Conservation (phyloP, 2,329 filamentous ascomycete genomes). For the Aspergillus novoparasiticus region DNA sequence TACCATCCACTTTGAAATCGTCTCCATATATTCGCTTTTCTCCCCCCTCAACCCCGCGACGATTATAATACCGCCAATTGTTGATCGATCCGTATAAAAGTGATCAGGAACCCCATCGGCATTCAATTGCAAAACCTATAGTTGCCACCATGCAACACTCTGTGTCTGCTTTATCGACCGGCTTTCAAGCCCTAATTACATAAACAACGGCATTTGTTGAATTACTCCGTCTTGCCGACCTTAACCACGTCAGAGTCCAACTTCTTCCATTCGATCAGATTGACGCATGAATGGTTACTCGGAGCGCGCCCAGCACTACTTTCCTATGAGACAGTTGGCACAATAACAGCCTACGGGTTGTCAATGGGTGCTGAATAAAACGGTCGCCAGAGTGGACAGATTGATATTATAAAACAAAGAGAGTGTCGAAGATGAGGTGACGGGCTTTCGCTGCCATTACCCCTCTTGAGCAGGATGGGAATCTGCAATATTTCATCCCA, state of each 20-base stretch:
- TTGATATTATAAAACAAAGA: slow-evolving; percentile 88
- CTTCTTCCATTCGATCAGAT: slow-evolving; percentile 35
- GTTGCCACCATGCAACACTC: slow-evolving; percentile 32
- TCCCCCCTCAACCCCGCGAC: background rate
- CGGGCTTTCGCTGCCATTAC: slow-evolving; percentile 83
- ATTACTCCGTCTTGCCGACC: slow-evolving; percentile 71
- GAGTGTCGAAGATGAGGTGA: slow-evolving; percentile 84
- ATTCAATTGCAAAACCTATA: background rate
- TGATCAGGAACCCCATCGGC: background rate
- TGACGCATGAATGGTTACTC: slow-evolving; percentile 89
- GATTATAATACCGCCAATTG: background rate
- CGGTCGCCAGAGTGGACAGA: slow-evolving; percentile 74
- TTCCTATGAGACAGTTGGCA: slow-evolving; percentile 49
- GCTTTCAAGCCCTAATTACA: slow-evolving; percentile 61
- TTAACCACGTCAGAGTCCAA: slow-evolving; percentile 59
- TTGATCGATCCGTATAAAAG: background rate
- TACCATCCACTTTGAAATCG: background rate
- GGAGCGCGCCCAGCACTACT: slow-evolving; percentile 67
- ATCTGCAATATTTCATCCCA: slow-evolving; percentile 59
- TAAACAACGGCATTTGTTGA: slow-evolving; percentile 88
- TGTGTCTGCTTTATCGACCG: slow-evolving; percentile 56
- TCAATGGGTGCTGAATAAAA: slow-evolving; percentile 56
- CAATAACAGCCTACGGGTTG: slow-evolving; percentile 46
- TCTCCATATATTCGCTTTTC: background rate
- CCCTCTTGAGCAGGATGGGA: slow-evolving; percentile 59